phyloP scores from a whole-genome alignment of 2,329 filamentous ascomycete genomes.

The Cordyceps fumosorosea region DNA sequence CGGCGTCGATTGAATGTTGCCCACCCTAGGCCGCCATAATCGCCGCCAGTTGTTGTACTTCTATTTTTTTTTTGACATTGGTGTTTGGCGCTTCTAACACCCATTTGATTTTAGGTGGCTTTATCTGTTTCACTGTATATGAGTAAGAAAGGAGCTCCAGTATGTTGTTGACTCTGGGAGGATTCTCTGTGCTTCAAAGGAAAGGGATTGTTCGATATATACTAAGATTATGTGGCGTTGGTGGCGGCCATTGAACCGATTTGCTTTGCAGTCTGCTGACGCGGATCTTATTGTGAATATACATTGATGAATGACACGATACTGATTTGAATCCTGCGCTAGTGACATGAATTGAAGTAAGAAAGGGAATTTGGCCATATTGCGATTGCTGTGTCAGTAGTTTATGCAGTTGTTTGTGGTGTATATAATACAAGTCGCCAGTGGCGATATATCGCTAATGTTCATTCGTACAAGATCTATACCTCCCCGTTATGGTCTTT shows the following conservation, averaged over 20 bases:
- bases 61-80: background rate
- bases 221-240: conserved; percentile 6
- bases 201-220: background rate
- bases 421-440: conserved; percentile 11
- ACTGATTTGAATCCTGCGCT: background rate
- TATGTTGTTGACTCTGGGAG: background rate
- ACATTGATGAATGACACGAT: background rate
- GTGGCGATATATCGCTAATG: conserved; percentile 9
- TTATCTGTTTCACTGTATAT: background rate
- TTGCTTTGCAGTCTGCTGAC: background rate
- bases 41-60: background rate
- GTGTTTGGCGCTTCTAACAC: background rate
- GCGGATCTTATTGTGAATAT: background rate
- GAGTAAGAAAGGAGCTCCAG: background rate
- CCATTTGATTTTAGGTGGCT: background rate
- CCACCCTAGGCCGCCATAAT: conserved; percentile 23
- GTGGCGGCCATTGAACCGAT: background rate
- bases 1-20: conserved; percentile 67
- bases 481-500: background rate
- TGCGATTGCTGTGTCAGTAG: background rate
- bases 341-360: background rate
- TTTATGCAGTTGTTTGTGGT: background rate
- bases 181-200: background rate
- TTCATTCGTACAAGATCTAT: conserved; percentile 7
- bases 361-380: background rate